Base-by-base conservation (phyloP, 495 filamentous ascomycete genomes). In the Penicillium crystallinum region DNA sequence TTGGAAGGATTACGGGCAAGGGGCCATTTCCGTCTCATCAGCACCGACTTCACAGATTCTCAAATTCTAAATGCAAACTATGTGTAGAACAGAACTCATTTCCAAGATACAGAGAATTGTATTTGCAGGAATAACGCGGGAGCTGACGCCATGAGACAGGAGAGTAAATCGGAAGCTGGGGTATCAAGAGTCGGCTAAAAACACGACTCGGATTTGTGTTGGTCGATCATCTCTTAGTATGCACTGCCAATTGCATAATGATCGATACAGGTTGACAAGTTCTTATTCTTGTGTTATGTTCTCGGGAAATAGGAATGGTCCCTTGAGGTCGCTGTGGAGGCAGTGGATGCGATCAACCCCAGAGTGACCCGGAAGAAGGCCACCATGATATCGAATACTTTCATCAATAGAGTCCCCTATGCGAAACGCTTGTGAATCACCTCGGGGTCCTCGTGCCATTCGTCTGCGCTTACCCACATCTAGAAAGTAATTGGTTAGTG, bases 391-490 rank as follows among this genome's bases (percentile, higher is more conserved):
- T 42, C 6, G 38, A 42, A 33, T 38, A 40, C 38, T 25, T 31
- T 44, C 15, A 17, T 11, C 22, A 40, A 21, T 25, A 25, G 12
- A 33, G 40, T 22, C 8, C 5, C 47, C 66, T 70, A 97, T 52
- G 88, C 89, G 65, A 97, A 95, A 72, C 96, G 97, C 57, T 89
- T 93, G 72, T 97, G 91, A 66, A 99, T 97, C 55, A 97, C 89
- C 57, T 99, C 92, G 5, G 93, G 93, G 68, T 99, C 92, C 77
- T 99, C 93, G 63, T 99, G 95, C 91, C 92, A 99, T 73, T 97
- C 93, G 59, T 97, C 95, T 61, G 92, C 89, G 62, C 88, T 95
- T 56, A 97, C 92, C 90, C 91, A 97, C 95, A 99, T 97, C 93
- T 96, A 66, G 52, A 53, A 39, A 38, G 3, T 9, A 21, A 41